Conservation (phyloP, 2,329 filamentous ascomycete species). For the Lasiodiplodia gonubiensis region DNA sequence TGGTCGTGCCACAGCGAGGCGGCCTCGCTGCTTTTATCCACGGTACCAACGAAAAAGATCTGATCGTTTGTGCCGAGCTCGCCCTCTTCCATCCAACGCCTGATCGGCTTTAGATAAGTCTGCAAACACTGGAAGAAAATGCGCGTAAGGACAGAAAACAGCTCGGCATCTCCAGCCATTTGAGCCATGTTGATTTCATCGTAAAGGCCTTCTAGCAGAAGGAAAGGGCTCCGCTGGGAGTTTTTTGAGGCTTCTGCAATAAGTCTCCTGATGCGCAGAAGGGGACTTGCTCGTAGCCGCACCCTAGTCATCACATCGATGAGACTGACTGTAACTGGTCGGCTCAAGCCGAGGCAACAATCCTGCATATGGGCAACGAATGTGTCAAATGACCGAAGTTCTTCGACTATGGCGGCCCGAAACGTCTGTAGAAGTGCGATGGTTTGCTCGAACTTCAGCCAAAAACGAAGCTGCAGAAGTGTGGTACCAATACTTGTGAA, state of each 20-base stretch:
- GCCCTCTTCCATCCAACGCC: conserved; percentile 83
- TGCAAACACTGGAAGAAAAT: conserved; percentile 83
- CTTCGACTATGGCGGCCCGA: conserved; percentile 64
- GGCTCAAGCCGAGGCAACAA: conserved; percentile 60
- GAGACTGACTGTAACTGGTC: conserved; percentile 69
- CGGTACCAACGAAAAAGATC: conserved; percentile 75
- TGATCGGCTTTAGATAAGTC: conserved; percentile 80
- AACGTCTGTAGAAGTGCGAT: conserved; percentile 69
- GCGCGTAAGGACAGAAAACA: conserved; percentile 68
- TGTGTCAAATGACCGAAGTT: conserved; percentile 64
- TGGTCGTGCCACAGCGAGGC: conserved; percentile 77
- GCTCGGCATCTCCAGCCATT: conserved; percentile 65
- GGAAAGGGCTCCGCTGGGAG: conserved; percentile 61
- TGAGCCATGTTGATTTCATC: conserved; percentile 73
- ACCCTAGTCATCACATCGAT: conserved; percentile 66
- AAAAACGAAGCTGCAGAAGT: conserved; percentile 57
- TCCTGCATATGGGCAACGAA: conserved; percentile 65
- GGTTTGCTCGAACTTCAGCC: conserved; percentile 46
- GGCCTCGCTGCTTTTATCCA: conserved; percentile 61
- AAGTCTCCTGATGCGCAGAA: conserved; percentile 67
- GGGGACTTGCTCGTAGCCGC: conserved; percentile 57
- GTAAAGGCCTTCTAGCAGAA: conserved; percentile 80
- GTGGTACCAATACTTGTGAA: conserved; percentile 57
- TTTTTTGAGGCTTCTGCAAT: conserved; percentile 46
- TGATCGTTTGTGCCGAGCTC: conserved; percentile 68